A percentile compares a stretch with the other conserved stretches of the same genome.
phyloP scores from a whole-genome alignment of 495 filamentous ascomycete genomes.

The Penicillium silybi region DNA sequence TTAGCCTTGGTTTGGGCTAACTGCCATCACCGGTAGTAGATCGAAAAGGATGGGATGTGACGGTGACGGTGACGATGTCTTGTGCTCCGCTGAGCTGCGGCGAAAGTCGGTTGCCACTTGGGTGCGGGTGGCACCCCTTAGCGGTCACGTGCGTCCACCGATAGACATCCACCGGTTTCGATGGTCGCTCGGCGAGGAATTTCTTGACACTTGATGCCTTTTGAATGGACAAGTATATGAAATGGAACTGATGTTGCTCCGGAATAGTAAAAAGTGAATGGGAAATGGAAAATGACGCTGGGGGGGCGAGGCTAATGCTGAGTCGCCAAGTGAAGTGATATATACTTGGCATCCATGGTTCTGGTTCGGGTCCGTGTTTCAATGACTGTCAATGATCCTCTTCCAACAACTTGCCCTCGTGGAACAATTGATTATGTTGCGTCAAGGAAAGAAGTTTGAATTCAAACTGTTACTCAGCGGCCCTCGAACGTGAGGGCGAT shows the following conservation, averaged over 20 bases:
- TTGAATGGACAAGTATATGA: background rate
- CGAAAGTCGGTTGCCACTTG: constrained; percentile 36
- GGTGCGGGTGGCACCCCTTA: constrained; percentile 21
- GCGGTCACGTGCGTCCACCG: constrained; percentile 14
- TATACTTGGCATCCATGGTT: background rate
- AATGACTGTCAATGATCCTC: background rate
- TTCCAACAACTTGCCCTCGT: background rate
- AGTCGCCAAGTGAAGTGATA: background rate
- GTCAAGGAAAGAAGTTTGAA: background rate
- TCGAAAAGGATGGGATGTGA: constrained; percentile 12
- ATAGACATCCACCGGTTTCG: background rate
- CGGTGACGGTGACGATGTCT: constrained; percentile 18
- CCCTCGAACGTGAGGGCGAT: background rate
- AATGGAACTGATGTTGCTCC: background rate
- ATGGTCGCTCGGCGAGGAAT: background rate
- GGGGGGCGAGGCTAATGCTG: too few species aligned
- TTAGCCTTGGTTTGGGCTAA: constrained; percentile 13
- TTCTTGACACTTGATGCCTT: background rate
- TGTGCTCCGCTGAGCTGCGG: constrained; percentile 29
- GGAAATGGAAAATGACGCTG: background rate
- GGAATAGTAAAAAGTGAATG: background rate
- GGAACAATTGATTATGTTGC: background rate
- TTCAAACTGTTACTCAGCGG: background rate
- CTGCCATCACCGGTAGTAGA: constrained; percentile 29
- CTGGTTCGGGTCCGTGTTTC: background rate